Base-by-base conservation (phyloP, 192 early-diverging fungal genomes). In the Coemansia sp. region DNA sequence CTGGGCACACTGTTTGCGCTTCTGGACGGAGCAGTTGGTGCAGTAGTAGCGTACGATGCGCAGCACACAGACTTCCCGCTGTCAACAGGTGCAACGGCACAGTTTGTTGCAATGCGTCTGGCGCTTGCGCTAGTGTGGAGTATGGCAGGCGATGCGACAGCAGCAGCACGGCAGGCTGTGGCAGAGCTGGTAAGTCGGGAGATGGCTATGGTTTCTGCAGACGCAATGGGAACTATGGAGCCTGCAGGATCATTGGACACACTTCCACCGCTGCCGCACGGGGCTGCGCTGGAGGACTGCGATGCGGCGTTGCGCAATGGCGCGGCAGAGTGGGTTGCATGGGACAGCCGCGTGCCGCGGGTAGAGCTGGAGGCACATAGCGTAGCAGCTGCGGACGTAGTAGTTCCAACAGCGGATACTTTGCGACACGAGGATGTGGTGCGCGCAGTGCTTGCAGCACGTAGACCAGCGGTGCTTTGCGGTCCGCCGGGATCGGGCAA, bases 401-500 rank as follows among this genome's bases (percentile, higher is more conserved):
- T 99, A 51, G 93, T 99, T 57, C 97, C 98, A 20, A 99, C 98
- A 2, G 85, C 97, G 0, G 98, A 99, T 68, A 99, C 98, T 54
- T 85, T 99, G 31, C 89, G 97, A 14, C 96, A 98, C 71, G 98
- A 99, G 83, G 92, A 93, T 63, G 89, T 98, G 9, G 80, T 99
- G 21, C 93, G 93, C 72, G 93, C 94, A 5, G 97, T 94, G 94
- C 83, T 99, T 53, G 90, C 94, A 0, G 97, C 96, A 71, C 96
- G 94, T 74, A 93, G 90, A 66, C 96, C 98, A 8, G 71, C 98
- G 31, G 85, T 99, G 33, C 85, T 99, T 29, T 99, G 98, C 75
- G 98, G 98, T 53, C 97, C 98, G 63, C 98, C 98, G 6, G 98
- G 98, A 29, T 95, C 94, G 24, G 97, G 96, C 71, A 98, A 99